These are phyloP conservation scores for Xylariales sp. DNA, from an alignment of 2,329 filamentous ascomycete genomes.

Conservation along the genomic window DNA sequence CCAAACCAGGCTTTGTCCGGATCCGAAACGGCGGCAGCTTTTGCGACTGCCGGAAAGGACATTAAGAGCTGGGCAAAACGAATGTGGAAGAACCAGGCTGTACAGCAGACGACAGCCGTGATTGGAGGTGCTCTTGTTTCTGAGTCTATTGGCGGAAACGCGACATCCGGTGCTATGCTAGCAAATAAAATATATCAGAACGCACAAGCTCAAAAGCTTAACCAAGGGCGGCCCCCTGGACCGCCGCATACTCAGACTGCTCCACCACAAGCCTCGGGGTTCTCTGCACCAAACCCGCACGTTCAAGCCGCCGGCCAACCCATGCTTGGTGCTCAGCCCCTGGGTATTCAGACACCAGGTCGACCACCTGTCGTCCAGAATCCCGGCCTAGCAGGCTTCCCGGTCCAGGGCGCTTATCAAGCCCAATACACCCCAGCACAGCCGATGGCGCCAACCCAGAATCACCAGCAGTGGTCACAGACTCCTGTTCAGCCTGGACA, in stretches of 20 bases:
- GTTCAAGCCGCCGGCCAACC: conserved; percentile 8
- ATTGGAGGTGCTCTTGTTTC: conserved; percentile 17
- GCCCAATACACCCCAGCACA: conserved; percentile 5
- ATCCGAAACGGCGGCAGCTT: conserved; percentile 13
- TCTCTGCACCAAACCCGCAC: conserved; percentile 3
- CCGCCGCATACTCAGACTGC: conserved; percentile 10
- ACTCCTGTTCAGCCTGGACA: background rate
- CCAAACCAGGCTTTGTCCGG: conserved; percentile 16
- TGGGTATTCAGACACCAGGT: conserved; percentile 15
- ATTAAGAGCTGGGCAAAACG: conserved; percentile 27
- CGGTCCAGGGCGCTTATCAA: conserved; percentile 11
- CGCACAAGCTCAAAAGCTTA: conserved; percentile 9
- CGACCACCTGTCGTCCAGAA: conserved; percentile 20
- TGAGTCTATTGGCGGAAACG: conserved; percentile 15
- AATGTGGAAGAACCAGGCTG: conserved; percentile 17
- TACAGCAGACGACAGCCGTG: conserved; percentile 19
- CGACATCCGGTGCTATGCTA: conserved; percentile 10
- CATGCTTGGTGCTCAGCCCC: conserved; percentile 12
- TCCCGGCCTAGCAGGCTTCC: conserved; percentile 10
- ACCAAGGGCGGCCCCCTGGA: background rate
- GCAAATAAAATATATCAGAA: conserved; percentile 12
- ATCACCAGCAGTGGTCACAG: background rate
- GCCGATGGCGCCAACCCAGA: background rate
- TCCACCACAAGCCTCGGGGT: conserved; percentile 11
- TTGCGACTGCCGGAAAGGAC: conserved; percentile 19